phyloP scores from a whole-genome alignment of 495 filamentous ascomycete genomes.

The Pyrenula massariospora region DNA sequence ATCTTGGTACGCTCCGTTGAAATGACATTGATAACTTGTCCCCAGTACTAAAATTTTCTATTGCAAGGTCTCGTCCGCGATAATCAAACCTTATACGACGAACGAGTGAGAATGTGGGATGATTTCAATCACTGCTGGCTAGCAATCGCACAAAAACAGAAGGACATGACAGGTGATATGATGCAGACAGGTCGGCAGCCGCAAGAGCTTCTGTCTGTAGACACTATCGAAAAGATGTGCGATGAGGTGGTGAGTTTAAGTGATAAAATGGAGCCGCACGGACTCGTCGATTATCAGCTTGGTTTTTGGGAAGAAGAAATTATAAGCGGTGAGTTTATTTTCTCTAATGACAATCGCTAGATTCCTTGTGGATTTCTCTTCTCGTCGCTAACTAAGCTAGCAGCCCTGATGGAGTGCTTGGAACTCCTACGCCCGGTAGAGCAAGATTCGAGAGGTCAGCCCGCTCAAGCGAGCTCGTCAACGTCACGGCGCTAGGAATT shows the following conservation, averaged over 20 bases:
- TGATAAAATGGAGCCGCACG: conserved; percentile 76
- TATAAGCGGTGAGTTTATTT: conserved; percentile 51
- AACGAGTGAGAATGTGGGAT: conserved; percentile 75
- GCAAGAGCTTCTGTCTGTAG: conserved; percentile 51
- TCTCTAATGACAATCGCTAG: too few species aligned
- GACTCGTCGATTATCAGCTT: conserved; percentile 93
- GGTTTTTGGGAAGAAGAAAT: conserved; percentile 95
- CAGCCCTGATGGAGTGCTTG: conserved; percentile 56
- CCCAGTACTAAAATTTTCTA: conserved; percentile 16
- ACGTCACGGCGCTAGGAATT: not conserved
- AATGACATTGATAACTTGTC: conserved; percentile 9
- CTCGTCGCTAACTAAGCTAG: conserved; percentile 5
- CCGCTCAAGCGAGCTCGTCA: not conserved
- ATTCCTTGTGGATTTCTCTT: too few species aligned
- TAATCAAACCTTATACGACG: conserved; percentile 54
- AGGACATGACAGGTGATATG: conserved; percentile 54
- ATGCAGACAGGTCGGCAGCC: conserved; percentile 46
- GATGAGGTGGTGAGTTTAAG: conserved; percentile 70
- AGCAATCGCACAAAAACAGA: conserved; percentile 73
- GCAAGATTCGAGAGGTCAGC: not conserved
- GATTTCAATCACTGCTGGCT: conserved; percentile 96
- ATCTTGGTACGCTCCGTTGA: conserved; percentile 58
- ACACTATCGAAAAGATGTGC: conserved; percentile 67
- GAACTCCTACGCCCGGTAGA: conserved; percentile 31
- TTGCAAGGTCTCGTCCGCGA: conserved; percentile 58